Percentiles rank a stretch among this genome's conserved stretches.
These are phyloP conservation scores for Penicillium chermesinum DNA, from an alignment of 495 filamentous ascomycete species.

Conservation along the genomic window DNA sequence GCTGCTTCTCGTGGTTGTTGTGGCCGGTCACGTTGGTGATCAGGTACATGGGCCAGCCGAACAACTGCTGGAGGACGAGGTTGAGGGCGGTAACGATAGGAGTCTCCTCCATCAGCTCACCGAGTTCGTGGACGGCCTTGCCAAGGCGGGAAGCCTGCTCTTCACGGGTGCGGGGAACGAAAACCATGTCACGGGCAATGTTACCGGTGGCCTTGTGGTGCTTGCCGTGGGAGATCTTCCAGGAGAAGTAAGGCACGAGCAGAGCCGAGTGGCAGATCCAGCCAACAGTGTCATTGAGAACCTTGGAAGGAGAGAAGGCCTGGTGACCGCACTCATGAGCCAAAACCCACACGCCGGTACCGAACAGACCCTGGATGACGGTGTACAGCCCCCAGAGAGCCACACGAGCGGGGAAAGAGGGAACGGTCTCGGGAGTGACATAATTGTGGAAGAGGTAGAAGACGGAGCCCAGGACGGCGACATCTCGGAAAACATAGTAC, in stretches of 20 bases:
- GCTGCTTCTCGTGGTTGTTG: slow-evolving; percentile 79
- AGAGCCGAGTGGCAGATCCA: slow-evolving; percentile 79
- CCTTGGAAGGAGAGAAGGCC: slow-evolving; percentile 76
- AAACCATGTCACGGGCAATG: slow-evolving; percentile 96
- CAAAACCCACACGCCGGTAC: slow-evolving; percentile 65
- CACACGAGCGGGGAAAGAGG: slow-evolving; percentile 43
- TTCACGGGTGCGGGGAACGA: slow-evolving; percentile 80
- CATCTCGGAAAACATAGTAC: slow-evolving; percentile 59
- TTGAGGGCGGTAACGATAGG: slow-evolving; percentile 72
- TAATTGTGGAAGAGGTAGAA: slow-evolving; percentile 63
- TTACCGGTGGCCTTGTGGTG: slow-evolving; percentile 96
- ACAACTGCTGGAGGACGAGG: slow-evolving; percentile 76
- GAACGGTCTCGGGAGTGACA: slow-evolving; percentile 59
- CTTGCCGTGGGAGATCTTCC: slow-evolving; percentile 90
- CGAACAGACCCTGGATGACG: slow-evolving; percentile 60
- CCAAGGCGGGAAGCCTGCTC: slow-evolving; percentile 67
- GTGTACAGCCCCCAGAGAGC: slow-evolving; percentile 58
- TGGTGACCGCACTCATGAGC: slow-evolving; percentile 72
- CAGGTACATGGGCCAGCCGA: slow-evolving; percentile 85
- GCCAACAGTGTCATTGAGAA: slow-evolving; percentile 79
- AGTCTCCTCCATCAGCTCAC: slow-evolving; percentile 90
- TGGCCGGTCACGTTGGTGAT: slow-evolving; percentile 86
- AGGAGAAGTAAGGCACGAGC: slow-evolving; percentile 85
- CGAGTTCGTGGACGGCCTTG: slow-evolving; percentile 66
- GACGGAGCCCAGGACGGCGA: slow-evolving; percentile 48